Evolutionary conservation across 2,329 filamentous ascomycete genomes (phyloP).

Genomic region (Apiospora kogelbergensis): DNA sequence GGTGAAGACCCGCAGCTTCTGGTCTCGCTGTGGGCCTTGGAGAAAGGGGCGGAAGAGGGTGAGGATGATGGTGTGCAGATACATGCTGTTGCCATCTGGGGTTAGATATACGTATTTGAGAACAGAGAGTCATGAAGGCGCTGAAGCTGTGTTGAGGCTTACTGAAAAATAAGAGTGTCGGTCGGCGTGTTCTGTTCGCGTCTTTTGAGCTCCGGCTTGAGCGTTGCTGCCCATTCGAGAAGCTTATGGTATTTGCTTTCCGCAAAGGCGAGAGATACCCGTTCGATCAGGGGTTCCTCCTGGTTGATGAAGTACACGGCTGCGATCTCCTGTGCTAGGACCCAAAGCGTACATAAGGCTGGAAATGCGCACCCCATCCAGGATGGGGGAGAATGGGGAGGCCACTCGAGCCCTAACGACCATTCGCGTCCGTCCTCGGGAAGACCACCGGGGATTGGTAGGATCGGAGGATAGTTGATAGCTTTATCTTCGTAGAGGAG

Average conservation of each 20-base stretch:
- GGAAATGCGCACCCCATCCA: slow-evolving; percentile 21
- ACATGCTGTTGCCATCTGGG: neutral
- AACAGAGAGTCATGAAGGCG: neutral
- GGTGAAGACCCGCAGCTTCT: neutral
- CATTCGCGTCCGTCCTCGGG: neutral
- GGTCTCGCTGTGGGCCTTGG: neutral
- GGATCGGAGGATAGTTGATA: neutral
- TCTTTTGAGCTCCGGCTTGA: neutral
- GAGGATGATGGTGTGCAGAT: neutral
- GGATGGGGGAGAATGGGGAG: slow-evolving; percentile 9
- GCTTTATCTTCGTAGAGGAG: neutral
- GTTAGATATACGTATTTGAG: neutral
- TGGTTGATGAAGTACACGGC: neutral
- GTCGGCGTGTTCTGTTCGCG: neutral
- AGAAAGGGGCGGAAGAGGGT: slow-evolving; percentile 5
- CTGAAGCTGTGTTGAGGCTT: neutral
- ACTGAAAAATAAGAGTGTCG: neutral
- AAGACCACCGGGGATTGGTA: neutral
- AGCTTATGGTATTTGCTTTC: slow-evolving; percentile 19
- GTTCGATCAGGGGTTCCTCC: neutral
- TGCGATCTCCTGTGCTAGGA: slow-evolving; percentile 14
- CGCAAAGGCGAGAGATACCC: slow-evolving; percentile 15
- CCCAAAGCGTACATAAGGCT: slow-evolving; percentile 17
- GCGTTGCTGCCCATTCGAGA: slow-evolving; percentile 19
- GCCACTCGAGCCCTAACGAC: neutral